These are phyloP conservation scores for Pleurotus tuber-regium DNA, from an alignment of 768 basidiomycete species.

Conservation along the genomic window DNA sequence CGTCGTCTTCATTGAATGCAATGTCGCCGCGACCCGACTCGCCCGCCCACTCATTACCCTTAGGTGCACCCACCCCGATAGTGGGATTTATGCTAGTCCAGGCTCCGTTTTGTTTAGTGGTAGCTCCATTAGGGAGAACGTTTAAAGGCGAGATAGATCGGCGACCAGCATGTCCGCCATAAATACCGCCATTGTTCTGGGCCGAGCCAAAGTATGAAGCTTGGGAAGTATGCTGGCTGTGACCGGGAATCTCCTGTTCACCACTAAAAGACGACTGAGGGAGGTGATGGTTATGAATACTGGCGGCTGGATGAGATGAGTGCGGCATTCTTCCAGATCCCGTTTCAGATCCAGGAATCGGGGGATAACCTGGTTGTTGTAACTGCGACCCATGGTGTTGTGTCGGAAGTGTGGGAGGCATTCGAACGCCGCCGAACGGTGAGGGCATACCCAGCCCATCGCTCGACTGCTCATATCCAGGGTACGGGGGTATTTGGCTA, in stretches of 20 bases:
- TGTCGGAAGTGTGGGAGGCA: background rate
- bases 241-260: slow-evolving; percentile 25
- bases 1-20: slow-evolving; percentile 16
- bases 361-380: background rate
- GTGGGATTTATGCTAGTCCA: slow-evolving; percentile 33
- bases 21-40: slow-evolving; percentile 15
- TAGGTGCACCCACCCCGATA: slow-evolving; percentile 16
- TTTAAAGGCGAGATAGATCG: slow-evolving; percentile 38
- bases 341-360: background rate
- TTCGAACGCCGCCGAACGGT: slow-evolving; percentile 10
- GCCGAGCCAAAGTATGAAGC: slow-evolving; percentile 31
- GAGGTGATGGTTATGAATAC: slow-evolving; percentile 7
- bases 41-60: slow-evolving; percentile 17
- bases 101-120: slow-evolving; percentile 28
- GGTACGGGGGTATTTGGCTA: background rate
- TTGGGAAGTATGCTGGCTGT: slow-evolving; percentile 25
- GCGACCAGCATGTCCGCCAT: slow-evolving; percentile 18
- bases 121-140: slow-evolving; percentile 26
- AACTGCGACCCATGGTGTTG: background rate
- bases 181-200: slow-evolving; percentile 6
- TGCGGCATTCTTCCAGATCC: background rate
- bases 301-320: background rate
- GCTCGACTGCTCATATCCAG: slow-evolving; percentile 5
- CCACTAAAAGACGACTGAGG: slow-evolving; percentile 10
- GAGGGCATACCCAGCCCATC: slow-evolving; percentile 7